Conservation (phyloP, 2,329 filamentous ascomycete genomes). For the Trichophyton verrucosum region DNA sequence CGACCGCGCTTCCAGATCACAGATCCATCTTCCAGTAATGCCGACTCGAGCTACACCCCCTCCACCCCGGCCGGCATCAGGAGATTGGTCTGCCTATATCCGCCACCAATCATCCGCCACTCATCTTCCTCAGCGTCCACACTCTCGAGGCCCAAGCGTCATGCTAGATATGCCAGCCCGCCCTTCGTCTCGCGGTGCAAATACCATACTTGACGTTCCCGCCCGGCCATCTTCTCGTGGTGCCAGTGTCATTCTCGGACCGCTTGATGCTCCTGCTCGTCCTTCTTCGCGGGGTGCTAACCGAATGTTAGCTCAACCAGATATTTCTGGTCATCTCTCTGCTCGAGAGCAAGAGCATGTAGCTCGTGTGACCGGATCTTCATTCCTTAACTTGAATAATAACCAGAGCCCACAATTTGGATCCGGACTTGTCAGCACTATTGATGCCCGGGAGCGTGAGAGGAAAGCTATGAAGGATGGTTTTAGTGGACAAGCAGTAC, state of each 20-base stretch:
- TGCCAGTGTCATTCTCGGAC: constrained; percentile 39
- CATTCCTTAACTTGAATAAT: constrained; percentile 55
- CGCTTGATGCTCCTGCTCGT: constrained; percentile 31
- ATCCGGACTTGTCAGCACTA: constrained; percentile 60
- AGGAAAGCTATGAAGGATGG: constrained; percentile 58
- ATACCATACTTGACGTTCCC: constrained; percentile 34
- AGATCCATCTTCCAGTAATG: constrained; percentile 45
- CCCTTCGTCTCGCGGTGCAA: constrained; percentile 49
- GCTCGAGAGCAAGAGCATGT: constrained; percentile 81
- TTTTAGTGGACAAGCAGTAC: constrained; percentile 56
- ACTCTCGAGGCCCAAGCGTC: constrained; percentile 47
- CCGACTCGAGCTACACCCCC: constrained; percentile 40
- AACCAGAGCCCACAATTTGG: constrained; percentile 37
- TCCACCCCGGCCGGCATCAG: constrained; percentile 24
- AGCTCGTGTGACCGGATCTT: constrained; percentile 66
- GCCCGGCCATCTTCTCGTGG: constrained; percentile 48
- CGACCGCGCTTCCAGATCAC: constrained; percentile 45
- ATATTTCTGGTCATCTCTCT: constrained; percentile 53
- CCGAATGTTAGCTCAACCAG: constrained; percentile 37
- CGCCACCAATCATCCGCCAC: constrained; percentile 20
- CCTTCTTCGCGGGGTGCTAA: constrained; percentile 50
- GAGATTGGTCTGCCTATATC: constrained; percentile 27
- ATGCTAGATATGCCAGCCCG: constrained; percentile 39
- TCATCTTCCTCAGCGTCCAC: constrained; percentile 37
- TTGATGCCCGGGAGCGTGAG: constrained; percentile 68